Percentiles rank a stretch among this genome's conserved stretches.
Evolutionary conservation across 1,284 basidiomycete genomes (phyloP).

Genomic region (Boletus sp.): DNA sequence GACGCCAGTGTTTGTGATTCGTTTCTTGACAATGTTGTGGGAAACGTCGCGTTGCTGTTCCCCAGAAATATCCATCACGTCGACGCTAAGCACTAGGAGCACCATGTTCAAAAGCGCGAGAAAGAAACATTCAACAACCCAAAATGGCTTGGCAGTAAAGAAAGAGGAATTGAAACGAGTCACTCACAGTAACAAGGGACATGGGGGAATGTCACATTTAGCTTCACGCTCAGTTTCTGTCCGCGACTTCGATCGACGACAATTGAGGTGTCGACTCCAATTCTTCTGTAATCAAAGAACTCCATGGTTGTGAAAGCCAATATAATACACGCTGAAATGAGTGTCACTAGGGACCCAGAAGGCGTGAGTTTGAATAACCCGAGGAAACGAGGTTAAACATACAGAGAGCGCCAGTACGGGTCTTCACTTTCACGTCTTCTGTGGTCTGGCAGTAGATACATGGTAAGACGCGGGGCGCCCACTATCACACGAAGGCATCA

Average conservation of each 20-base stretch:
- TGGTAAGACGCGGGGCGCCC: slow-evolving; percentile 10
- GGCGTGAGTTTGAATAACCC: neutral
- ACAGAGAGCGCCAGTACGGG: slow-evolving; percentile 88
- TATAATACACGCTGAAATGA: slow-evolving; percentile 91
- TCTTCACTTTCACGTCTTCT: slow-evolving; percentile 98
- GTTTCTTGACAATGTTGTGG: slow-evolving; percentile 86
- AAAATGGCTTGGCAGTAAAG: neutral
- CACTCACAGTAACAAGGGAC: slow-evolving; percentile 94
- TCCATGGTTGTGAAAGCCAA: slow-evolving; percentile 88
- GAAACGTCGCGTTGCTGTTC: slow-evolving; percentile 88
- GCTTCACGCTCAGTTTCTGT: slow-evolving; percentile 86
- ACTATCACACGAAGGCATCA: slow-evolving; percentile 8
- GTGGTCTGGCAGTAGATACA: slow-evolving; percentile 62
- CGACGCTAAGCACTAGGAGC: slow-evolving; percentile 80
- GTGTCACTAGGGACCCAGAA: slow-evolving; percentile 65
- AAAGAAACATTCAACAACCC: slow-evolving; percentile 5
- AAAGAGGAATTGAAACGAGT: neutral
- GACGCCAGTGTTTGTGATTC: slow-evolving; percentile 63
- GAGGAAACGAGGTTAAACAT: slow-evolving; percentile 33
- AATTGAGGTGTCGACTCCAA: slow-evolving; percentile 85
- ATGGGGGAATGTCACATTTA: slow-evolving; percentile 94
- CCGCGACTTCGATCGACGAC: slow-evolving; percentile 92
- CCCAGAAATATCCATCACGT: slow-evolving; percentile 98
- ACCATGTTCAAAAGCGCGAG: neutral
- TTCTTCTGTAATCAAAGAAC: slow-evolving; percentile 90